phyloP scores from a whole-genome alignment of 208 protist genomes.

The Leishmania aethiopica region DNA sequence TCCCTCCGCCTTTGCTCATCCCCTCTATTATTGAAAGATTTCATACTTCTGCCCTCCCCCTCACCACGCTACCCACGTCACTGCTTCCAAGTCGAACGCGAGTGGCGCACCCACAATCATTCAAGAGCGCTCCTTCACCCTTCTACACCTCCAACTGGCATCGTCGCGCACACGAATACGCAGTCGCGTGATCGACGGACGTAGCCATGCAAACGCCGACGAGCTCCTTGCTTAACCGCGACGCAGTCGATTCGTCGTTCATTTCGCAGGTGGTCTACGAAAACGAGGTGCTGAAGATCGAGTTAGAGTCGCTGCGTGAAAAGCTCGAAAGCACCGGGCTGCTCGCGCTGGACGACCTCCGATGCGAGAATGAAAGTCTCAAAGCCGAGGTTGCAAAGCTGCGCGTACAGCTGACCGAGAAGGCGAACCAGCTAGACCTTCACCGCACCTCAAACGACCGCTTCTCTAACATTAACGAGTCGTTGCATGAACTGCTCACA shows the following conservation, averaged over 20 bases:
- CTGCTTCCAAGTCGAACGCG: not conserved
- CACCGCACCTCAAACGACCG: slow-evolving; percentile 38
- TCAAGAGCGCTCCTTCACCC: not conserved
- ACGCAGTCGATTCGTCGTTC: slow-evolving; percentile 15
- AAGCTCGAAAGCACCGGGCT: slow-evolving; percentile 42
- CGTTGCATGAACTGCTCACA: slow-evolving; percentile 34
- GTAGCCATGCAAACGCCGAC: slow-evolving; percentile 38
- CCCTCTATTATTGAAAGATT: not conserved
- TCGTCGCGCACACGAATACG: not conserved
- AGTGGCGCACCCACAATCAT: not conserved
- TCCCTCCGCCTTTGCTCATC: not conserved
- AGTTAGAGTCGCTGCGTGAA: slow-evolving; percentile 35
- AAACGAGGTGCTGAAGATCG: slow-evolving; percentile 68
- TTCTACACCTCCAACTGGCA: too few relatives aligned
- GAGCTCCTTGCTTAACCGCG: slow-evolving; percentile 39
- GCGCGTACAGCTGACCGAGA: slow-evolving; percentile 52
- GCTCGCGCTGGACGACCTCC: slow-evolving; percentile 30
- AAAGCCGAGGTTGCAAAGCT: slow-evolving; percentile 23
- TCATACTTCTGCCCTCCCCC: not conserved
- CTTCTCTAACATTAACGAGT: slow-evolving; percentile 53
- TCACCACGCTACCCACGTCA: not conserved
- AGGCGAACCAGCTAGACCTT: slow-evolving; percentile 42
- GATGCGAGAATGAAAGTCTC: slow-evolving; percentile 36
- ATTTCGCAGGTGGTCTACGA: slow-evolving; percentile 51
- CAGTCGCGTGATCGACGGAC: not conserved